Conservation (phyloP, 371 early-diverging fungal species). For the Coemansia sp. region DNA sequence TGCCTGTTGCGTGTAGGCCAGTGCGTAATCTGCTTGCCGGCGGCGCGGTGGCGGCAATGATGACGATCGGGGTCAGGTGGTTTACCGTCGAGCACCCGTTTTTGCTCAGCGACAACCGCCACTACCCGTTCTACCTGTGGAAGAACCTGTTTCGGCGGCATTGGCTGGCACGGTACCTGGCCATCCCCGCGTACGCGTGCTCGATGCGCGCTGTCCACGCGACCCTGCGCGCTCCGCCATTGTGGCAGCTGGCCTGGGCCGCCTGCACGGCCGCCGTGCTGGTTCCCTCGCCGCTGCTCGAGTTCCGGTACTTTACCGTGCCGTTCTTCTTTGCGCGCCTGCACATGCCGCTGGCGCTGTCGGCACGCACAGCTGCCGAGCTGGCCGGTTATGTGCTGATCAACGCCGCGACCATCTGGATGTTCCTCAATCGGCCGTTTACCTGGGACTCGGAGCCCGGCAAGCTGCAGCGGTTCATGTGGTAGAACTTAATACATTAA, state of each 20-base stretch:
- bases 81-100: conserved; percentile 83
- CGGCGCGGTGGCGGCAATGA: background rate
- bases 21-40: conserved; percentile 2
- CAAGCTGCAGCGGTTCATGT: conserved; percentile 84
- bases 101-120: conserved; percentile 92
- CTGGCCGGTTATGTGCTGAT: conserved; percentile 53
- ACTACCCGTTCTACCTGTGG: conserved; percentile 95
- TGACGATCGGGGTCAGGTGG: conserved; percentile 23
- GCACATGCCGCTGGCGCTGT: conserved; percentile 52
- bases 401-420: conserved; percentile 63
- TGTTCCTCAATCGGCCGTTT: conserved; percentile 77
- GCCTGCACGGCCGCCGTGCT: conserved; percentile 61
- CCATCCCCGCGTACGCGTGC: conserved; percentile 68
- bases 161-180: conserved; percentile 58
- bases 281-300: conserved; percentile 90
- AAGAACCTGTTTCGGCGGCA: conserved; percentile 68
- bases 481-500: conserved; percentile 54
- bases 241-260: conserved; percentile 41
- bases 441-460: conserved; percentile 69
- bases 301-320: conserved; percentile 93
- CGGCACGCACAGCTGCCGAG: conserved; percentile 39
- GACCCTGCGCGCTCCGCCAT: conserved; percentile 3
- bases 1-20: conserved; percentile 4
- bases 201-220: conserved; percentile 49
- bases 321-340: conserved; percentile 77